Evolutionary conservation across 2,329 filamentous ascomycete genomes (phyloP).

Genomic region (Diaporthe ampelina): DNA sequence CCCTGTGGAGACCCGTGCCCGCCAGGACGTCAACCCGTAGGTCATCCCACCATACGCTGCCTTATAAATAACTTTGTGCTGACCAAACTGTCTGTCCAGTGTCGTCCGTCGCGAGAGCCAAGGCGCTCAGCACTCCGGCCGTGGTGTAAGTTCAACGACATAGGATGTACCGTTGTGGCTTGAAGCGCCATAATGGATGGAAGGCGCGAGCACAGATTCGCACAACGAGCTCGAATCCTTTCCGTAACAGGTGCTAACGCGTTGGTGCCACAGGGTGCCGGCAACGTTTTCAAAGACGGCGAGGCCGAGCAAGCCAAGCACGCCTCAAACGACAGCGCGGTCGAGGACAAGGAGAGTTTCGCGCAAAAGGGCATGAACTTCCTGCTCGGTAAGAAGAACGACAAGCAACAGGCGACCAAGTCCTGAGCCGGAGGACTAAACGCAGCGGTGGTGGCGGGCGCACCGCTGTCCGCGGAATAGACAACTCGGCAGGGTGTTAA

Average conservation of each 20-base stretch:
- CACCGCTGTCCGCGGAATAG: background rate
- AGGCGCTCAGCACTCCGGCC: slow-evolving; percentile 76
- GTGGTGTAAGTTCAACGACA: slow-evolving; percentile 60
- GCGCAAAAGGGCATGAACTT: slow-evolving; percentile 60
- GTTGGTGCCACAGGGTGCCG: slow-evolving; percentile 65
- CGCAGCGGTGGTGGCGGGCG: background rate
- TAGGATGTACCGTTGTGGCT: no score
- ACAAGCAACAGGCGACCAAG: slow-evolving; percentile 47
- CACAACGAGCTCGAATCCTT: background rate
- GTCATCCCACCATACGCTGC: slow-evolving; percentile 47
- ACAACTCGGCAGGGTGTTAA: background rate
- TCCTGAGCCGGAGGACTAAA: slow-evolving; percentile 35
- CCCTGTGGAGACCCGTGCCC: slow-evolving; percentile 78
- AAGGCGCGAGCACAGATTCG: background rate
- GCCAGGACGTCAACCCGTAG: slow-evolving; percentile 85
- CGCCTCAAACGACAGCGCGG: slow-evolving; percentile 46
- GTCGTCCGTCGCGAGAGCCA: slow-evolving; percentile 68
- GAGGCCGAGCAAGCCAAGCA: slow-evolving; percentile 52
- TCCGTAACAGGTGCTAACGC: background rate
- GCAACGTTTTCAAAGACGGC: slow-evolving; percentile 73
- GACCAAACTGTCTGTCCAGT: slow-evolving; percentile 49
- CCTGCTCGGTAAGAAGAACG: slow-evolving; percentile 63
- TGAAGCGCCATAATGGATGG: background rate
- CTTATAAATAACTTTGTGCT: slow-evolving; percentile 47
- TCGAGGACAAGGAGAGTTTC: slow-evolving; percentile 53